Base-by-base conservation (phyloP, 805 yeast genomes). In the Myxozyma geophila region DNA sequence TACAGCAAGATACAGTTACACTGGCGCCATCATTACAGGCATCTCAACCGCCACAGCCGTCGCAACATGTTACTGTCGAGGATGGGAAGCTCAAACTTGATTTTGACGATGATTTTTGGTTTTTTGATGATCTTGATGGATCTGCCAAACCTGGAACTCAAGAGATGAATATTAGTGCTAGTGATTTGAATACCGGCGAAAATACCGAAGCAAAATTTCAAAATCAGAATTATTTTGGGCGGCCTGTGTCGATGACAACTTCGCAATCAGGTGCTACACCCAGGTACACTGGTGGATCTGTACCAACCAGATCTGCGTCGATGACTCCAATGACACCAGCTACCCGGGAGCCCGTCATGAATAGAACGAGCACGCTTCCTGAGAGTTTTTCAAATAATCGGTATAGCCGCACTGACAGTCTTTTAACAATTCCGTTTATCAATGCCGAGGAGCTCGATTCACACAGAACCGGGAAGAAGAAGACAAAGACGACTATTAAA, bases 21-120 rank as follows among this genome's bases (percentile, higher is more conserved):
- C 13, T 53, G 21, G 7, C 56, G 8, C 56, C 56, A 13, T 28
- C 37, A 8, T 36, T 39, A 12, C 56, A 40, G n/a, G 56, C 35
- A 33, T 43, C 39, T 36, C 17, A 35, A 5, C 36, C 28, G 10
- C 8, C 37, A 7, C 44, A 7, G 46, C 39, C 53, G 15, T 35
- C 43, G 23, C 61, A 55, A 40, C 59, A 59, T 21, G 63, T 63
- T 23, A 35, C 56, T 7, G 58, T 59, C 21, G 43, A 52, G 7
- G 64, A 55, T n/a, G 67, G 63, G 37, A 50, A 49, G 36, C 54
- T 63, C 28, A 49, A 63, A 41, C 50, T 63, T 37, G 54, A 47
- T 33, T 44, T 63, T 21, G 51, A 57, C 43, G 60, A 60, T 13
- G 49, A 43, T 28, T n/a, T 23, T 7, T 54, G 50, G 58, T 43